Base-by-base conservation (phyloP, 2,329 filamentous ascomycete species). In the Cadophora sp. region DNA sequence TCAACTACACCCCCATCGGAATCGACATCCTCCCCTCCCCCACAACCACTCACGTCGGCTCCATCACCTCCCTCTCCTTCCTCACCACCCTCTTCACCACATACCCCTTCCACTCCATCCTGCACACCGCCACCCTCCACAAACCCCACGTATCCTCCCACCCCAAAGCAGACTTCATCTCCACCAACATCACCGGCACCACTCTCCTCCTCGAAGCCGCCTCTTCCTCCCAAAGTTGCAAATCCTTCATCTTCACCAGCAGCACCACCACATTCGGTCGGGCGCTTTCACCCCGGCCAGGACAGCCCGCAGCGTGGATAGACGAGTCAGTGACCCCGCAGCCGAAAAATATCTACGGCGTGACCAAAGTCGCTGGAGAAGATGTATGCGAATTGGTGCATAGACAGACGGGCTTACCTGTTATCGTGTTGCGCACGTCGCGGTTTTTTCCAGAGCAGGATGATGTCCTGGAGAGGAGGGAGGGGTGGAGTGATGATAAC, bases 281-380 rank as follows among this genome's bases (percentile, higher is more conserved):
- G 4, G 56, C 56, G 4, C 34, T 59, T 2, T 40, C 56, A 8
- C 56, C 56, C 1, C 1, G 1, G 0, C 34, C 34, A 2, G 56
- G 56, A 2, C 3, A 40, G 3, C 56, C 56, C 9, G 56, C 56
- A 2, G 31, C 34, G 22, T 59, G 56, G 56, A 59, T 59, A 3
- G 12, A 40, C 14, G 56, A 59, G 22, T 3, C 1, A 2, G 34
- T 59, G 2, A n/a, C 22, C 3, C 56, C 56, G 9, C 7, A 59
- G 12, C 56, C 56, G 3, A 59, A 59, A 11, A 59, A 59, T 9
- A 59, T 59, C 34, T 59, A 59, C 22, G 56, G 56, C 56, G 56
- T 59, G 11, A 59, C 56, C 9, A 59, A 59, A 14, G 22, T 59
- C 31, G 37, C 31, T 19, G 56, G 34, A 1, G 56, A 59, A 24